Conservation (phyloP, 2,329 filamentous ascomycete species). For the Ambrosiella beaveri region DNA sequence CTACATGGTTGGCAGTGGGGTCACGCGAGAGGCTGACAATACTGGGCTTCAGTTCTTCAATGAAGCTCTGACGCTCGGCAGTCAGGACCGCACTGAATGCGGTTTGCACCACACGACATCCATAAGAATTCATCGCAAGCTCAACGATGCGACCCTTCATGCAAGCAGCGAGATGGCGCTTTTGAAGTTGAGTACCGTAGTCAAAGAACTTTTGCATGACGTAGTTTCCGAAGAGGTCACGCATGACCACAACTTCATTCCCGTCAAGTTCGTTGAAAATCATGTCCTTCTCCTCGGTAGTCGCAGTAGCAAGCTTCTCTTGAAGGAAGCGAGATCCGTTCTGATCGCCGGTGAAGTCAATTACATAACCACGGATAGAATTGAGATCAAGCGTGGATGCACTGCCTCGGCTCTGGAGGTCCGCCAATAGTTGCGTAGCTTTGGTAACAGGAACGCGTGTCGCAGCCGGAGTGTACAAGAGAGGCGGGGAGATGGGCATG, state of each 20-base stretch:
- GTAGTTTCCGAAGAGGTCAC: slow-evolving; percentile 94
- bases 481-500: too few species aligned
- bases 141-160: slow-evolving; percentile 75
- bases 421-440: slow-evolving; percentile 39
- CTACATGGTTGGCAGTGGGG: slow-evolving; percentile 88
- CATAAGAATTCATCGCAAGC: slow-evolving; percentile 77
- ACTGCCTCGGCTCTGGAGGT: slow-evolving; percentile 54
- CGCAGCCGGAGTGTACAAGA: too few species aligned
- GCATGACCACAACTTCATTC: slow-evolving; percentile 79
- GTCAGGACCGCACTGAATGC: slow-evolving; percentile 78
- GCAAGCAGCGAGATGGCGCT: slow-evolving; percentile 65
- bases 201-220: slow-evolving; percentile 97
- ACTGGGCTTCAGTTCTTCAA: slow-evolving; percentile 63
- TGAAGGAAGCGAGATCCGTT: slow-evolving; percentile 93
- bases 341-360: slow-evolving; percentile 92
- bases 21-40: slow-evolving; percentile 67
- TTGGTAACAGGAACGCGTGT: too few species aligned
- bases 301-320: slow-evolving; percentile 75
- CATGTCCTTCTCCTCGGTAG: slow-evolving; percentile 86
- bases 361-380: slow-evolving; percentile 74
- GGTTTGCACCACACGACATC: slow-evolving; percentile 92
- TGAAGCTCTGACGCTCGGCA: slow-evolving; percentile 75
- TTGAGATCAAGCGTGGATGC: slow-evolving; percentile 64
- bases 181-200: slow-evolving; percentile 85
- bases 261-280: slow-evolving; percentile 75